Conservation (phyloP, 2,329 filamentous ascomycete species). For the Macrophomina phaseolina region DNA sequence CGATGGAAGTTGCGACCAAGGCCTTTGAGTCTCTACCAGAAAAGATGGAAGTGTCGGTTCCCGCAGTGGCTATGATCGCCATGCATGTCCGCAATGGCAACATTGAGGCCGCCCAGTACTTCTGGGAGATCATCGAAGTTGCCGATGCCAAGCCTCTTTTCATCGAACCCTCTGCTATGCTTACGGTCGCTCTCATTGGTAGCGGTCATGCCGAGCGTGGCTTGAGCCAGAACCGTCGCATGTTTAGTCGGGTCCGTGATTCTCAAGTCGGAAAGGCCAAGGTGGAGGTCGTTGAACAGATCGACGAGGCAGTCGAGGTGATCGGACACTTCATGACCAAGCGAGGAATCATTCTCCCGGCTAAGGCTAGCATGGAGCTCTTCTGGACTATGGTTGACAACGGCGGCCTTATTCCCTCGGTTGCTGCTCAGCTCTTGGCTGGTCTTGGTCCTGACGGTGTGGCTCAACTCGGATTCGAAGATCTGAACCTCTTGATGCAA, state of each 20-base stretch:
- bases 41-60: constrained; percentile 50
- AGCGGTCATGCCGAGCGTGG: constrained; percentile 85
- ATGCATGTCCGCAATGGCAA: constrained; percentile 85
- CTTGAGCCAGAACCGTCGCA: constrained; percentile 76
- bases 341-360: constrained; percentile 56
- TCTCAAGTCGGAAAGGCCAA: constrained; percentile 57
- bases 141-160: constrained; percentile 68
- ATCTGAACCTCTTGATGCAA: constrained; percentile 65
- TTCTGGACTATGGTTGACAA: constrained; percentile 71
- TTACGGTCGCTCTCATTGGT: constrained; percentile 83
- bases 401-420: constrained; percentile 63
- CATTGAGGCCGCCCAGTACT: constrained; percentile 75
- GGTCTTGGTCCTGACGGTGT: constrained; percentile 66
- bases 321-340: constrained; percentile 64
- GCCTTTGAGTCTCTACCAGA: constrained; percentile 58
- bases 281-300: constrained; percentile 72
- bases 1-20: constrained; percentile 69
- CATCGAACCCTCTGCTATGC: constrained; percentile 91
- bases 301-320: constrained; percentile 84
- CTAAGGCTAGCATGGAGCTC: constrained; percentile 63
- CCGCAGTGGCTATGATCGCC: constrained; percentile 82
- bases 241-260: constrained; percentile 83
- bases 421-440: constrained; percentile 66
- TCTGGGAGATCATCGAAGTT: constrained; percentile 76
- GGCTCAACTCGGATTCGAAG: constrained; percentile 58